Base-by-base conservation (phyloP, 441 rosid species). In the Theobroma grandiflorum region DNA sequence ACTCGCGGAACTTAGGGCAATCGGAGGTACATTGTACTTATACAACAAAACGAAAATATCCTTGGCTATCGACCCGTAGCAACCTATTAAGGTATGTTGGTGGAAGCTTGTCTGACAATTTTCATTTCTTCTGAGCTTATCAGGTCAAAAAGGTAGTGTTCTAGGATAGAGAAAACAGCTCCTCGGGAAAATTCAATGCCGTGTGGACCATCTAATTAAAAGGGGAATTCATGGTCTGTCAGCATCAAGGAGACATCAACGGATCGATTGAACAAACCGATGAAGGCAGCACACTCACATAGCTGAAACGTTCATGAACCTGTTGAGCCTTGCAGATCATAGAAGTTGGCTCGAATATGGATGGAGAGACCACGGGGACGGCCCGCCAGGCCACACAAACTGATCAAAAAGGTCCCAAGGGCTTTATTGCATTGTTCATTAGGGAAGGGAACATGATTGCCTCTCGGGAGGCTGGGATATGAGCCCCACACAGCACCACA, bases 121-220 rank as follows among this genome's bases (percentile, higher is more conserved):
- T 40, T 26, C 66, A 4, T 42, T 11, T 6, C 37, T 31, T 59
- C 7, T 55, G 16, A 37, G 50, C 15, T 37, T 14, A 35, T 58
- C 16, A 4, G 43, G 18, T 69, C 15, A 18, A 2, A 31, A 63
- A 59, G 68, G 65, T 40, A 43, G 64, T 50, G 33, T 45, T 16
- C 16, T 42, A 58, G 75, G 45, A 66, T 22, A 40, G 38, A 55
- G 15, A 31, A 37, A 18, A 52, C 18, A 20, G 35, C 16, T 35
- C 12, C 18, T 18, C 15, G 15, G 40, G 11, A 45, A 47, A 65
- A 35, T 72, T 40, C 20, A 81, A 61, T 8, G 59, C 40, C 37
- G 73, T 80, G 83, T 84, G 83, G 85, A 79, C 83, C 87, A 78
- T 65, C 18, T 38, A 73, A 67, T 58, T 22, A 52, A 45, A 15